A percentile compares a stretch with the other conserved stretches of the same genome.
Conservation (phyloP, 805 yeast genomes). For the Kodamaea neixiangensis region DNA sequence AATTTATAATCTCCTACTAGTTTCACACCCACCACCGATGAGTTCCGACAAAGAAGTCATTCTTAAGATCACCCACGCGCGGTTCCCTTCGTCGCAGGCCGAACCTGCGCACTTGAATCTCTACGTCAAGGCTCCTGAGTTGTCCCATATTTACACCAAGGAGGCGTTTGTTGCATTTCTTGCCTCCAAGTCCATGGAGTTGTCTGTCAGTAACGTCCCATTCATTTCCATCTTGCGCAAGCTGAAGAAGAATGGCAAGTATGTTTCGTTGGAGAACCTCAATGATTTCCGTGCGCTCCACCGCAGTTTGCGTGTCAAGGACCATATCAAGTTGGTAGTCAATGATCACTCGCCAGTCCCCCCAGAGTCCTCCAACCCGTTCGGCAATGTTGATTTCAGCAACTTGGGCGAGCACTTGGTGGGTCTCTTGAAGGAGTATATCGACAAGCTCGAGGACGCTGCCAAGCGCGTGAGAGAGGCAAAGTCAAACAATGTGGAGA, state of each 20-base stretch:
- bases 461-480: not conserved
- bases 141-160: slow-evolving; percentile 10
- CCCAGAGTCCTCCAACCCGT: slow-evolving; percentile 2
- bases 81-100: slow-evolving; percentile 3
- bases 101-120: slow-evolving; percentile 3
- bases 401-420: slow-evolving; percentile 1
- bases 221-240: slow-evolving; percentile 31
- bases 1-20: not conserved
- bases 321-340: slow-evolving; percentile 38
- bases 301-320: slow-evolving; percentile 51
- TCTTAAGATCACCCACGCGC: slow-evolving; percentile 7
- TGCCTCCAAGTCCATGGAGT: slow-evolving; percentile 2
- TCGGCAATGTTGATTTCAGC: not conserved
- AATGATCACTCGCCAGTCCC: slow-evolving; percentile 17
- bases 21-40: not conserved
- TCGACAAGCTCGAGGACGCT: slow-evolving; percentile 2
- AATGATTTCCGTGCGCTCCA: slow-evolving; percentile 45
- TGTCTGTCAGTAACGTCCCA: slow-evolving; percentile 6
- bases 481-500: not conserved
- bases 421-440: slow-evolving; percentile 5
- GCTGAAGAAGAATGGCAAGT: slow-evolving; percentile 47
- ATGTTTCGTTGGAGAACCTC: slow-evolving; percentile 37
- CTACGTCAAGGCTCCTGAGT: slow-evolving; percentile 4
- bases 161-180: slow-evolving; percentile 12
- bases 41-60: slow-evolving; percentile 6